phyloP scores from a whole-genome alignment of 2,329 filamentous ascomycete genomes.

The Scytalidium sp. region DNA sequence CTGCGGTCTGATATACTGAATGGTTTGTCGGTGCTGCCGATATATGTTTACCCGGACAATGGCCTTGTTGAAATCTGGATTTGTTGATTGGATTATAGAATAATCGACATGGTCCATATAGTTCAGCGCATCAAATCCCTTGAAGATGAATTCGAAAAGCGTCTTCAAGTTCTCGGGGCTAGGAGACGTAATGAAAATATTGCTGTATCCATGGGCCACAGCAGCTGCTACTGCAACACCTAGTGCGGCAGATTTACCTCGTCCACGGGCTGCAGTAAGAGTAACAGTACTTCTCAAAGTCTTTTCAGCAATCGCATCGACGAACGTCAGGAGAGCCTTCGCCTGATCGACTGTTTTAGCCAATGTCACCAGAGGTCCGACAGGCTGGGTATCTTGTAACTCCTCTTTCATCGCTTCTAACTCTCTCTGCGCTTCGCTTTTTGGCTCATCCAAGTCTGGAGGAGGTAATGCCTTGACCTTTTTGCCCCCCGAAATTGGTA shows the following conservation, averaged over 20 bases:
- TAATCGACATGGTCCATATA: slow-evolving; percentile 97
- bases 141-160: slow-evolving; percentile 97
- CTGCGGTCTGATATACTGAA: slow-evolving; percentile 97
- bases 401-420: slow-evolving; percentile 85
- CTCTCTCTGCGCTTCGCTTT: slow-evolving; percentile 69
- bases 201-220: slow-evolving; percentile 94
- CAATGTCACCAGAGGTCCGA: slow-evolving; percentile 79
- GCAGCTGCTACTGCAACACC: slow-evolving; percentile 93
- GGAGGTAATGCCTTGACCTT: slow-evolving; percentile 80
- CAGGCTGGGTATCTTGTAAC: slow-evolving; percentile 78
- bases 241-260: slow-evolving; percentile 94
- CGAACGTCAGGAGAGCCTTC: slow-evolving; percentile 94
- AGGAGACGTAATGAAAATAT: slow-evolving; percentile 98
- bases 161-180: slow-evolving; percentile 99
- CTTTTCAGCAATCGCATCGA: slow-evolving; percentile 95
- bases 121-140: slow-evolving; percentile 90
- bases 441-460: slow-evolving; percentile 69
- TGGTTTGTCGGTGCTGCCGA: slow-evolving; percentile 91
- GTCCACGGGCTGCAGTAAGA: slow-evolving; percentile 87
- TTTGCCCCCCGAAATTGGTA: slow-evolving; percentile 95
- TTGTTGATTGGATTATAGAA: slow-evolving; percentile 96
- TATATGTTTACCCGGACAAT: slow-evolving; percentile 97
- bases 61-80: slow-evolving; percentile 98
- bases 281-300: slow-evolving; percentile 91
- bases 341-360: slow-evolving; percentile 93